A percentile compares a stretch with the other conserved stretches of the same genome.
These are phyloP conservation scores for Neurospora sp. DNA, from an alignment of 495 filamentous ascomycete genomes.

Conservation along the genomic window DNA sequence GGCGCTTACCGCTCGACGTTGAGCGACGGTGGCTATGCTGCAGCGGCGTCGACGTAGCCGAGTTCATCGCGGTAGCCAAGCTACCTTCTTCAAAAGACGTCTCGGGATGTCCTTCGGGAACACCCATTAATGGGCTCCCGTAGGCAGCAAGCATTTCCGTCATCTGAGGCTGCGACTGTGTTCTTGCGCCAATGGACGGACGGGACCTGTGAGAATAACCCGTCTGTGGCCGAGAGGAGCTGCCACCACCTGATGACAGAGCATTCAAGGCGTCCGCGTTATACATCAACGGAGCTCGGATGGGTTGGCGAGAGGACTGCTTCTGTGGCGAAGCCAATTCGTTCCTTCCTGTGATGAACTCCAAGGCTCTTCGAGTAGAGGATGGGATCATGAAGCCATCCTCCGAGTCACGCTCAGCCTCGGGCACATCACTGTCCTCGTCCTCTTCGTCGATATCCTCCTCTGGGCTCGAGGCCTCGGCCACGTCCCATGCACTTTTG, in stretches of 20 bases:
- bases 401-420: constrained; percentile 20
- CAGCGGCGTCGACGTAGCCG: constrained; percentile 7
- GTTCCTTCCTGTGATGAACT: constrained; percentile 38
- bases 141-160: constrained; percentile 15
- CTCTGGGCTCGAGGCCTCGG: constrained; percentile 21
- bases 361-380: constrained; percentile 33
- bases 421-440: constrained; percentile 31
- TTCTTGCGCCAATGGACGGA: constrained; percentile 25
- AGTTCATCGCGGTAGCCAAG: constrained; percentile 10
- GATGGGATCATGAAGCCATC: constrained; percentile 26
- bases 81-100: constrained; percentile 5
- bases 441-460: constrained; percentile 28
- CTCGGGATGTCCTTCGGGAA: neutral
- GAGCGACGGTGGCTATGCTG: constrained; percentile 30
- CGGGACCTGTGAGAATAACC: constrained; percentile 25
- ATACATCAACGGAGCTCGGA: constrained; percentile 14
- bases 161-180: constrained; percentile 34
- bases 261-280: constrained; percentile 25
- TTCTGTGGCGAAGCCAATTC: constrained; percentile 5
- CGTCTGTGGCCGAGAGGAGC: constrained; percentile 30
- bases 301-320: constrained; percentile 5
- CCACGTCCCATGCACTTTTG: constrained; percentile 40
- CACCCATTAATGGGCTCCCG: constrained; percentile 3
- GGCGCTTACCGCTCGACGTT: constrained; percentile 32
- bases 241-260: constrained; percentile 16